Conservation (phyloP, 495 filamentous ascomycete genomes). For the Lophiotrema nucula region DNA sequence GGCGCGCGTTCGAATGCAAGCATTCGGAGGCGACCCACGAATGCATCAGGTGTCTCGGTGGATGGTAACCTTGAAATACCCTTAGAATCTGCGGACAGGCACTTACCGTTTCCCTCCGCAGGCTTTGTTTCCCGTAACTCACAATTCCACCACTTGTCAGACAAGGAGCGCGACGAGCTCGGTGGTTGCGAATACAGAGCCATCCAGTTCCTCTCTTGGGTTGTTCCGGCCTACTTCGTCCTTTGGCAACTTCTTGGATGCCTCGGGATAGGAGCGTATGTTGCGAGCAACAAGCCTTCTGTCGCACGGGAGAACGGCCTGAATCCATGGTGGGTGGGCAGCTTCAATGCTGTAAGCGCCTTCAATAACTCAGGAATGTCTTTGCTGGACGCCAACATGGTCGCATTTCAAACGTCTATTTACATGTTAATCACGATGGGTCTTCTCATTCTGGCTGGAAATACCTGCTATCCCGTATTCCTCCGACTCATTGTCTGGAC, state of each 20-base stretch:
- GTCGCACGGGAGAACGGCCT: slow-evolving; percentile 65
- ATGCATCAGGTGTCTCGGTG: not conserved
- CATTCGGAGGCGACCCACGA: slow-evolving; percentile 8
- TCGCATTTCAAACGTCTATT: slow-evolving; percentile 60
- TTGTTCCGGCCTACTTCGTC: slow-evolving; percentile 74
- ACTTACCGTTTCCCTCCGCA: slow-evolving; percentile 41
- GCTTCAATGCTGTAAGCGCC: slow-evolving; percentile 70
- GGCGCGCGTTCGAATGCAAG: slow-evolving; percentile 49
- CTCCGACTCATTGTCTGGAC: slow-evolving; percentile 74
- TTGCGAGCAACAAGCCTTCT: slow-evolving; percentile 58
- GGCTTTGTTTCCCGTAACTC: slow-evolving; percentile 65
- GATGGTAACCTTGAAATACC: not conserved
- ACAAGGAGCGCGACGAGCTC: slow-evolving; percentile 66
- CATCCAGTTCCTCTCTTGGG: slow-evolving; percentile 63
- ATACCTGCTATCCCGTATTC: slow-evolving; percentile 77
- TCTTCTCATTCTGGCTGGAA: slow-evolving; percentile 78
- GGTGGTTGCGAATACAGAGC: slow-evolving; percentile 81
- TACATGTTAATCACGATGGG: slow-evolving; percentile 77
- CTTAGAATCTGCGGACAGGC: slow-evolving; percentile 12
- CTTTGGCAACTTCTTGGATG: slow-evolving; percentile 69
- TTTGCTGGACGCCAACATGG: slow-evolving; percentile 77
- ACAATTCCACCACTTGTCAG: slow-evolving; percentile 67
- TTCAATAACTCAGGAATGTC: slow-evolving; percentile 91
- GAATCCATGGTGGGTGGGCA: slow-evolving; percentile 68
- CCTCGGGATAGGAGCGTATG: slow-evolving; percentile 70